A percentile compares a stretch with the other conserved stretches of the same genome.
These are phyloP conservation scores for Multifurca ochricompacta DNA, from an alignment of 768 basidiomycete species.

Conservation along the genomic window DNA sequence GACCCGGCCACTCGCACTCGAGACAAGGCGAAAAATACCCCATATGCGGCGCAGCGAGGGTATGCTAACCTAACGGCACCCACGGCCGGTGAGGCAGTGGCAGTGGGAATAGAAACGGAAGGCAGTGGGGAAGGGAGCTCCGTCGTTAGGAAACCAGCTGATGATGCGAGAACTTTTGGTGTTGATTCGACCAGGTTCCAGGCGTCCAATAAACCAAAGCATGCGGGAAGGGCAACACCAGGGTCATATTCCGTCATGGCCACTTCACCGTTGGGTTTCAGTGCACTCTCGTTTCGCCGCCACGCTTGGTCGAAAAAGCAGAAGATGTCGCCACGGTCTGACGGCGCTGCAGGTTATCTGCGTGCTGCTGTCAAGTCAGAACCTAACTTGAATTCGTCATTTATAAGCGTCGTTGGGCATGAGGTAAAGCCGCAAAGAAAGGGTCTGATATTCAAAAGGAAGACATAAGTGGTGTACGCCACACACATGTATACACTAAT, in stretches of 20 bases:
- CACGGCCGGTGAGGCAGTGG: neutral
- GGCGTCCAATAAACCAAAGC: neutral
- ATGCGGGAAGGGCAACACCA: neutral
- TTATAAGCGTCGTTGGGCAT: neutral
- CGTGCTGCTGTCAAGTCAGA: slow-evolving; percentile 6
- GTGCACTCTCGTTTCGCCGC: slow-evolving; percentile 6
- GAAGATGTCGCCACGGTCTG: slow-evolving; percentile 1
- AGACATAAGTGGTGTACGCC: neutral
- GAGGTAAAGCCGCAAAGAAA: slow-evolving; percentile 11
- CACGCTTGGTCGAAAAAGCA: slow-evolving; percentile 3
- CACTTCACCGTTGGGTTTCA: slow-evolving; percentile 1
- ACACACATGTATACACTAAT: neutral
- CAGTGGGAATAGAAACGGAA: no score
- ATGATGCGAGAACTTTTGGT: neutral
- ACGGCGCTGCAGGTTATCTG: neutral
- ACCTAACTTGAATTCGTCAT: slow-evolving; percentile 3
- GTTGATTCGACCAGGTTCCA: neutral
- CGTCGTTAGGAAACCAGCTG: neutral
- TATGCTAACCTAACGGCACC: neutral
- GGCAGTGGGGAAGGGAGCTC: neutral
- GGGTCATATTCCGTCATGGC: neutral
- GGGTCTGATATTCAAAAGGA: slow-evolving; percentile 5
- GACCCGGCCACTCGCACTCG: neutral
- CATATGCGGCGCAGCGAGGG: neutral
- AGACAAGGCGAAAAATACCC: neutral